A percentile compares a stretch with the other conserved stretches of the same genome.
phyloP scores from a whole-genome alignment of 2,329 filamentous ascomycete species.

The Amphichorda felina region DNA sequence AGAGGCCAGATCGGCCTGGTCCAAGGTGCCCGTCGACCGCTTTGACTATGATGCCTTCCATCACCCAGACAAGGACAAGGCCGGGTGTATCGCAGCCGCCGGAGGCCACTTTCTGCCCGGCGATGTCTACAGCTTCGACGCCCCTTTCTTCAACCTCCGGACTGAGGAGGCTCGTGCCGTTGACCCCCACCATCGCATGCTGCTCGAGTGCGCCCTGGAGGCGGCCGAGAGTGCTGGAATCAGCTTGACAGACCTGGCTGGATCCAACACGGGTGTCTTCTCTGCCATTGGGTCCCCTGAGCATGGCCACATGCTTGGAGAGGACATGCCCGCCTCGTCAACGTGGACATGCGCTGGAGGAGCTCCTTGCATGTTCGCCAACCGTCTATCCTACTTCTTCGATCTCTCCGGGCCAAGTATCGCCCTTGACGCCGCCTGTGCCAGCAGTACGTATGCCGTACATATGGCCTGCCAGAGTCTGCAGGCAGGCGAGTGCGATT shows the following conservation, averaged over 20 bases:
- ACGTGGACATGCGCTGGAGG: conserved; percentile 1
- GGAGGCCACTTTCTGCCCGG: conserved; percentile 4
- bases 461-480: conserved; percentile 22
- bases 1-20: conserved; percentile 4
- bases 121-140: conserved; percentile 4
- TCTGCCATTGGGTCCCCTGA: conserved; percentile 2
- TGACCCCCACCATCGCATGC: conserved; percentile 8
- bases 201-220: conserved; percentile 10
- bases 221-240: conserved; percentile 9
- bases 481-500: conserved; percentile 18
- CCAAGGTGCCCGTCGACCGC: conserved; percentile 1
- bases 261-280: conserved; percentile 1
- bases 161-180: conserved; percentile 3
- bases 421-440: conserved; percentile 34
- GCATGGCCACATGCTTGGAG: neutral
- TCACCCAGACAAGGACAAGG: neutral
- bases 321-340: neutral
- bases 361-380: conserved; percentile 3
- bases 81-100: neutral
- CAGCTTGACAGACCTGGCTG: conserved; percentile 2
- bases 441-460: conserved; percentile 28
- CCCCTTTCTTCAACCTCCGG: conserved; percentile 5
- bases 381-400: conserved; percentile 6
- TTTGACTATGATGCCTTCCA: conserved; percentile 4
- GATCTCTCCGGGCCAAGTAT: conserved; percentile 16